phyloP scores from a whole-genome alignment of 208 protist genomes.

The Leishmania gerbilli region DNA sequence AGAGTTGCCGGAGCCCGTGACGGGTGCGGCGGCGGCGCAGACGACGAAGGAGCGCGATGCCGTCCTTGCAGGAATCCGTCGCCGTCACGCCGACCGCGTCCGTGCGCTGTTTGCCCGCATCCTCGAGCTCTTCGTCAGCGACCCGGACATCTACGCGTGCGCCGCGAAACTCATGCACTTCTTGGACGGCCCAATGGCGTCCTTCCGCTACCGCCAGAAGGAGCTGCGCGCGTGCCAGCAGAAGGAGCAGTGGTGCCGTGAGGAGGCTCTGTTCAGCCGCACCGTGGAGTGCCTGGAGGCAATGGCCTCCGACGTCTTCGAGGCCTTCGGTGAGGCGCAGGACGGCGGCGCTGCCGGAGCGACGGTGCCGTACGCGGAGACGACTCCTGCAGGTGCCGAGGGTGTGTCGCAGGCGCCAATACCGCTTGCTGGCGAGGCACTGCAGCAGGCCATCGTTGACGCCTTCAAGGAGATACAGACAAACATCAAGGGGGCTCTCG shows the following conservation, averaged over 20 bases:
- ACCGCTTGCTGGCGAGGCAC: constrained; percentile 11
- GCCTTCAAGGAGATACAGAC: constrained; percentile 60
- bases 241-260: constrained; percentile 84
- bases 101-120: constrained; percentile 69
- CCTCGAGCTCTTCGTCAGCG: constrained; percentile 76
- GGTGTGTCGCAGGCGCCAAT: not conserved
- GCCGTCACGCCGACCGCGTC: constrained; percentile 72
- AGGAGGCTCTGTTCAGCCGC: constrained; percentile 49
- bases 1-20: constrained; percentile 13
- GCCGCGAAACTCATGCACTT: constrained; percentile 63
- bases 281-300: constrained; percentile 64
- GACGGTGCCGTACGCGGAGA: constrained; percentile 9
- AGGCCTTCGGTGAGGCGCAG: constrained; percentile 37
- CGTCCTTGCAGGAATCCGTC: constrained; percentile 30
- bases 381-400: not conserved
- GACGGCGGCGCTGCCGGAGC: constrained; percentile 20
- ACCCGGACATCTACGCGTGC: constrained; percentile 83
- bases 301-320: constrained; percentile 46
- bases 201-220: constrained; percentile 73
- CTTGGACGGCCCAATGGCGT: constrained; percentile 73
- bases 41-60: constrained; percentile 18
- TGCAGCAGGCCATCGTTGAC: constrained; percentile 38
- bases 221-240: constrained; percentile 83
- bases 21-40: not conserved
- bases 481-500: constrained; percentile 63